These are phyloP conservation scores for Gynandropsis gynandra DNA, from an alignment of 345 rosid species.

Conservation along the genomic window DNA sequence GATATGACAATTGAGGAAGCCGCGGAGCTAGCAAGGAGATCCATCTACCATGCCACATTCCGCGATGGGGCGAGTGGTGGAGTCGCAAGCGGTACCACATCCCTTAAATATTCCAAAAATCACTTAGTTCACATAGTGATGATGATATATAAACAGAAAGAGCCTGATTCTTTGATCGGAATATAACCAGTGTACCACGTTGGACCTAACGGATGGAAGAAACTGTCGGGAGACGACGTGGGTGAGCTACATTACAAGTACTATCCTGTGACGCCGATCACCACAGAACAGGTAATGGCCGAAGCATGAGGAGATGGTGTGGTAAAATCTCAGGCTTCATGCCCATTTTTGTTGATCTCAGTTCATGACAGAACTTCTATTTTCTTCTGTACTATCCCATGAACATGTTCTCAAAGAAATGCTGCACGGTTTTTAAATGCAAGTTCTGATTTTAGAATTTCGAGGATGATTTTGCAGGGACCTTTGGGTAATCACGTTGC, in stretches of 20 bases:
- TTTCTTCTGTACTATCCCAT: too few relatives aligned
- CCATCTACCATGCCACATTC: slow-evolving; percentile 98
- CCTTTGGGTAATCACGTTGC: too few relatives aligned
- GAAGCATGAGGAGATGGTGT: slow-evolving; percentile 32
- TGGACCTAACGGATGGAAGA: slow-evolving; percentile 93
- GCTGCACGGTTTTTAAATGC: too few relatives aligned
- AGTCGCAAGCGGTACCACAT: slow-evolving; percentile 79
- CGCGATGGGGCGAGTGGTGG: slow-evolving; percentile 99
- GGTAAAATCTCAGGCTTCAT: too few relatives aligned
- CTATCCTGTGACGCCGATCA: slow-evolving; percentile 53
- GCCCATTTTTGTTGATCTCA: too few relatives aligned
- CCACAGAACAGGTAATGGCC: slow-evolving; percentile 83
- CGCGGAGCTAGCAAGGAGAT: slow-evolving; percentile 84
- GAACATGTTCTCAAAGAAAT: too few relatives aligned
- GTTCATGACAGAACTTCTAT: too few relatives aligned
- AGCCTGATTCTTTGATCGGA: slow-evolving; percentile 7
- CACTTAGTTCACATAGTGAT: slow-evolving; percentile 1
- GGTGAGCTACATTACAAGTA: slow-evolving; percentile 88
- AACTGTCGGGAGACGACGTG: slow-evolving; percentile 93
- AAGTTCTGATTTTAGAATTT: too few relatives aligned
- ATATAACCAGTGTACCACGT: slow-evolving; percentile 74
- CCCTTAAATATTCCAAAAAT: slow-evolving; percentile 14
- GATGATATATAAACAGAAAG: too few relatives aligned
- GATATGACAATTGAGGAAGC: slow-evolving; percentile 94
- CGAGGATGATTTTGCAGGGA: too few relatives aligned